A percentile compares a stretch with the other conserved stretches of the same genome.
These are phyloP conservation scores for Zanthoxylum bungeanum DNA, from an alignment of 345 rosid species.

Conservation along the genomic window DNA sequence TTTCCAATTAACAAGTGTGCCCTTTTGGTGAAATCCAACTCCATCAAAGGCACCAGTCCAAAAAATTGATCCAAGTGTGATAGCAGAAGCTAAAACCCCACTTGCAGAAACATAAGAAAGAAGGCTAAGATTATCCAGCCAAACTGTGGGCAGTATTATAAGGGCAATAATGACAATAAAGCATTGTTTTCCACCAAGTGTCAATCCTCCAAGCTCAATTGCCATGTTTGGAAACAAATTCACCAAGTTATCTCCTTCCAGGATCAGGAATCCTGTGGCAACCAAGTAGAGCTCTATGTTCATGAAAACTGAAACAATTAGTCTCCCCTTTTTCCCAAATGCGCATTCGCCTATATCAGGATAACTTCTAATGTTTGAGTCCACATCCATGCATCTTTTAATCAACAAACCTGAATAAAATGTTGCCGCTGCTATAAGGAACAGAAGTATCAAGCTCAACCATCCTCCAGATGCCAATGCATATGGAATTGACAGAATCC, in stretches of 20 bases:
- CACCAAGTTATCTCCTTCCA: constrained; percentile 84
- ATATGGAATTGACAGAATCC: constrained; percentile 78
- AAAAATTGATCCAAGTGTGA: constrained; percentile 64
- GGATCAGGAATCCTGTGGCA: constrained; percentile 75
- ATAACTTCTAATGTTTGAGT: constrained; percentile 59
- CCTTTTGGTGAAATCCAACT: constrained; percentile 58
- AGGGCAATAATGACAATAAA: constrained; percentile 63
- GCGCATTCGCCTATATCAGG: constrained; percentile 86
- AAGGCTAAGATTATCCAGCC: constrained; percentile 71
- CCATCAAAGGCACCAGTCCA: constrained; percentile 77
- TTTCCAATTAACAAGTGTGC: constrained; percentile 37
- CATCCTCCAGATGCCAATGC: constrained; percentile 95
- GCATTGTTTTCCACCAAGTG: constrained; percentile 50
- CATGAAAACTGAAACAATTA: constrained; percentile 59
- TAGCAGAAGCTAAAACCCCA: constrained; percentile 78
- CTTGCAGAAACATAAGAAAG: constrained; percentile 86
- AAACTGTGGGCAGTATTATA: constrained; percentile 69
- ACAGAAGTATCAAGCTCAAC: constrained; percentile 64
- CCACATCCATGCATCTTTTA: constrained; percentile 74
- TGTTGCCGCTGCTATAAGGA: constrained; percentile 49
- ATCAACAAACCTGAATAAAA: constrained; percentile 74
- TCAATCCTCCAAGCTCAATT: constrained; percentile 42
- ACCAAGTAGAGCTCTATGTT: constrained; percentile 76
- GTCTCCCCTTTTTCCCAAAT: constrained; percentile 67
- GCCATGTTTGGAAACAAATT: constrained; percentile 52